Percentiles rank a stretch among this genome's conserved stretches.
Evolutionary conservation across 495 filamentous ascomycete species (phyloP).

Genomic region (Lichenothelia convexa): DNA sequence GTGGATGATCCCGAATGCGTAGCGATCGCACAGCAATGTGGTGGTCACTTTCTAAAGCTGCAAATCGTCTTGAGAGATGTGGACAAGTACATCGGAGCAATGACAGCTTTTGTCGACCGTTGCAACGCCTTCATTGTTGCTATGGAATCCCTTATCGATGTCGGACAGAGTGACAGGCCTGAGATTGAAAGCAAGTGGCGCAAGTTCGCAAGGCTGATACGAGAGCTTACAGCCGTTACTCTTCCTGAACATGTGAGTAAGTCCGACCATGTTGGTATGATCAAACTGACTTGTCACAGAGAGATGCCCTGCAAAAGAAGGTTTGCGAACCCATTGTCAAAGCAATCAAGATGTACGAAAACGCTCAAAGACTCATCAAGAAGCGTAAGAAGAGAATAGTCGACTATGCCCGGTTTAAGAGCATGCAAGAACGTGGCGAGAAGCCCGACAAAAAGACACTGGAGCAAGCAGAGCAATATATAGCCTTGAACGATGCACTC

Average conservation of each 20-base stretch:
- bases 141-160: slow-evolving; percentile 47
- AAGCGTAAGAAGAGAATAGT: slow-evolving; percentile 78
- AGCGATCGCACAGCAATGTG: slow-evolving; percentile 55
- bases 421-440: slow-evolving; percentile 57
- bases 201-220: slow-evolving; percentile 59
- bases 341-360: slow-evolving; percentile 60
- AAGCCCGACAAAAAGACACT: slow-evolving; percentile 64
- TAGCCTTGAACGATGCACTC: slow-evolving; percentile 74
- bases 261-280: neutral
- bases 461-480: slow-evolving; percentile 70
- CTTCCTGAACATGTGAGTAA: slow-evolving; percentile 71
- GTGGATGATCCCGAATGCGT: slow-evolving; percentile 67
- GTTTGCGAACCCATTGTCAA: slow-evolving; percentile 77
- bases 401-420: slow-evolving; percentile 72
- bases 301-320: slow-evolving; percentile 54
- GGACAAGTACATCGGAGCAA: slow-evolving; percentile 62
- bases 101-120: slow-evolving; percentile 48
- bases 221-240: slow-evolving; percentile 58
- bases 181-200: slow-evolving; percentile 88
- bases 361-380: slow-evolving; percentile 68
- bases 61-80: slow-evolving; percentile 84
- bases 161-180: slow-evolving; percentile 41
- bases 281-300: slow-evolving; percentile 26
- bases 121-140: slow-evolving; percentile 51
- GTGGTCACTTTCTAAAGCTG: slow-evolving; percentile 72